Evolutionary conservation across 305 asterid genomes (phyloP).

Genomic region (Plantago rigida): DNA sequence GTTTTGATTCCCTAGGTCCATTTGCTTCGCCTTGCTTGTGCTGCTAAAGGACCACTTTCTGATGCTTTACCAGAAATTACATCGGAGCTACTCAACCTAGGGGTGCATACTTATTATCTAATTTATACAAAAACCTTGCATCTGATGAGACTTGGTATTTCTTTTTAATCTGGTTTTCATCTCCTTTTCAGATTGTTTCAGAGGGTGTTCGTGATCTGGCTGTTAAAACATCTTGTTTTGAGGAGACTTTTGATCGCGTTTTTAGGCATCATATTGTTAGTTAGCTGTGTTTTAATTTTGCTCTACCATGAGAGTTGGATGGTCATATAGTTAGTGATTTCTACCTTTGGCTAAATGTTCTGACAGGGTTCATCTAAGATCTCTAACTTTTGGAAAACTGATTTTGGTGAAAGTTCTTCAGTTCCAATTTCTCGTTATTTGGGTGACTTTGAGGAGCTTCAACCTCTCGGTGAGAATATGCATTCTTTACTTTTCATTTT

Average conservation of each 20-base stretch:
- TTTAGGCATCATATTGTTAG: conserved; percentile 70
- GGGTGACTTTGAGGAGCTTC: conserved; percentile 94
- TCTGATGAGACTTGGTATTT: conserved; percentile 7
- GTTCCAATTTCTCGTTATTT: conserved; percentile 70
- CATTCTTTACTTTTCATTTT: conserved; percentile 11
- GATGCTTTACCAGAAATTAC: conserved; percentile 74
- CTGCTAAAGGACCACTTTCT: conserved; percentile 69
- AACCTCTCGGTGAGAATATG: conserved; percentile 63
- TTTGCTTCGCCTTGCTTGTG: conserved; percentile 82
- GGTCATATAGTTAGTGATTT: conserved; percentile 23
- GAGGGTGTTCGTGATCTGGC: conserved; percentile 67
- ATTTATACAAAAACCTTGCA: conserved; percentile 16
- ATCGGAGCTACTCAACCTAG: conserved; percentile 69
- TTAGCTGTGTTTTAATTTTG: conserved; percentile 21
- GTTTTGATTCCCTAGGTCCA: conserved; percentile 55
- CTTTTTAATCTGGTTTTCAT: conserved; percentile 23
- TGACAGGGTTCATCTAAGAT: conserved; percentile 57
- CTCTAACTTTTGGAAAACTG: conserved; percentile 70
- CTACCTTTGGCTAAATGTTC: conserved; percentile 22
- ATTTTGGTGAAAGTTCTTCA: conserved; percentile 49
- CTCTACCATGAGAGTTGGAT: conserved; percentile 23
- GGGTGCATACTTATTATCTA: conserved; percentile 41
- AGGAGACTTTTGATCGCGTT: conserved; percentile 52
- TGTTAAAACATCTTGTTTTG: conserved; percentile 60
- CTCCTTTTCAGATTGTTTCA: conserved; percentile 58